Evolutionary conservation across 805 yeast species (phyloP).

Genomic region (Hanseniaspora pseudoguilliermondii): DNA sequence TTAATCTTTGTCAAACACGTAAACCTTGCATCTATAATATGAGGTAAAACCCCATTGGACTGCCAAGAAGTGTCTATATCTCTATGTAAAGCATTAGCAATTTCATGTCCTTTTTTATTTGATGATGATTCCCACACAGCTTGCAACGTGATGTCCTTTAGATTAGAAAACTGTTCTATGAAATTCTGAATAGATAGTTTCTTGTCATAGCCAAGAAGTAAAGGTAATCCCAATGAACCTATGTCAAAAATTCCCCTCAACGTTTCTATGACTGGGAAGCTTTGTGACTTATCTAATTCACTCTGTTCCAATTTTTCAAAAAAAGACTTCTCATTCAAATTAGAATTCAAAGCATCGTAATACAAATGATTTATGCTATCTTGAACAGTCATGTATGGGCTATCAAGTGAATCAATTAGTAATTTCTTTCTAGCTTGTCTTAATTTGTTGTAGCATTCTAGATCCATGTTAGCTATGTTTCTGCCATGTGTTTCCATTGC

Average conservation of each 20-base stretch:
- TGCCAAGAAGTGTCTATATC: slow-evolving; percentile 77
- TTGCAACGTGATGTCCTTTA: slow-evolving; percentile 63
- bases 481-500: no score
- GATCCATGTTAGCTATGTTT: no score
- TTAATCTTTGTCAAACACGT: slow-evolving; percentile 60
- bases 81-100: slow-evolving; percentile 60
- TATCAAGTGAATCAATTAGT: no score
- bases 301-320: not conserved
- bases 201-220: slow-evolving; percentile 6
- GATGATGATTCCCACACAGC: slow-evolving; percentile 83
- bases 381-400: not conserved
- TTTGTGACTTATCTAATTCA: not conserved
- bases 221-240: not conserved
- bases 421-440: no score
- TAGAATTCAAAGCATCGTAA: not conserved
- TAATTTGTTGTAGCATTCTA: no score
- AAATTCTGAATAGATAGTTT: not conserved
- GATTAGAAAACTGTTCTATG: not conserved
- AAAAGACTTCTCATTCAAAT: not conserved
- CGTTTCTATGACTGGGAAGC: not conserved
- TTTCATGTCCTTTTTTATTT: slow-evolving; percentile 56
- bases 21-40: slow-evolving; percentile 64
- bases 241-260: not conserved
- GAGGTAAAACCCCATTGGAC: slow-evolving; percentile 87
- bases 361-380: not conserved